These are phyloP conservation scores for Atkinsonella hypoxylon DNA, from an alignment of 2,329 filamentous ascomycete species.

Conservation along the genomic window DNA sequence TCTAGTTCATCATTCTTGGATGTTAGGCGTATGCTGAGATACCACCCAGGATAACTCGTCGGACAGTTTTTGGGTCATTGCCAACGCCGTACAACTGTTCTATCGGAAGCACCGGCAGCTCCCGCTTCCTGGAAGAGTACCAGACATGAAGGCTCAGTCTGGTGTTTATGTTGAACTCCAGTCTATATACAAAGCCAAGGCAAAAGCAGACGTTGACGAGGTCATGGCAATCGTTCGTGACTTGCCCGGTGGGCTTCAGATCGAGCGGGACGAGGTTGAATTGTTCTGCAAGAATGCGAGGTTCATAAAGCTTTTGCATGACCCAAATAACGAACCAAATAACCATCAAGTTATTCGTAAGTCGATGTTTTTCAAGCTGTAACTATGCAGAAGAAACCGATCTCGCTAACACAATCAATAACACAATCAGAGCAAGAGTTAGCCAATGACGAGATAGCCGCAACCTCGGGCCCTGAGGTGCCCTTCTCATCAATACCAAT, in stretches of 20 bases:
- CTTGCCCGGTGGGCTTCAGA: slow-evolving; percentile 32
- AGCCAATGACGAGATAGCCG: slow-evolving; percentile 39
- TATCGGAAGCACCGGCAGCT: slow-evolving; percentile 60
- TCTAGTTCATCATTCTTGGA: neutral
- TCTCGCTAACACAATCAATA: neutral
- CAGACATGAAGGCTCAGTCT: slow-evolving; percentile 96
- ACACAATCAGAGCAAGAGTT: slow-evolving; percentile 36
- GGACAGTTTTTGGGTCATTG: slow-evolving; percentile 77
- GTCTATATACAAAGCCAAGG: slow-evolving; percentile 85
- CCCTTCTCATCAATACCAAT: slow-evolving; percentile 53
- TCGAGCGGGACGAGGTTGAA: slow-evolving; percentile 68
- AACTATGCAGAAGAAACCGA: neutral
- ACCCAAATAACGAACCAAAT: slow-evolving; percentile 29
- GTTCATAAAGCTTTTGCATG: slow-evolving; percentile 78
- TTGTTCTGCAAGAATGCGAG: slow-evolving; percentile 91
- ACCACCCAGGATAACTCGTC: slow-evolving; percentile 4
- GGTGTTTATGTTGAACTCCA: slow-evolving; percentile 82
- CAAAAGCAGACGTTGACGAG: slow-evolving; percentile 64
- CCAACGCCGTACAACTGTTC: slow-evolving; percentile 66
- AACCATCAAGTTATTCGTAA: slow-evolving; percentile 44
- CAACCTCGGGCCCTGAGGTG: slow-evolving; percentile 32
- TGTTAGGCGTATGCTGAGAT: neutral
- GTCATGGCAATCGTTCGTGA: slow-evolving; percentile 54
- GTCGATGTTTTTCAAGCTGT: slow-evolving; percentile 13
- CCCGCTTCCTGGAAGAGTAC: slow-evolving; percentile 75